Conservation (phyloP, 306 rosid species). For the Cucurbita ficifolia region DNA sequence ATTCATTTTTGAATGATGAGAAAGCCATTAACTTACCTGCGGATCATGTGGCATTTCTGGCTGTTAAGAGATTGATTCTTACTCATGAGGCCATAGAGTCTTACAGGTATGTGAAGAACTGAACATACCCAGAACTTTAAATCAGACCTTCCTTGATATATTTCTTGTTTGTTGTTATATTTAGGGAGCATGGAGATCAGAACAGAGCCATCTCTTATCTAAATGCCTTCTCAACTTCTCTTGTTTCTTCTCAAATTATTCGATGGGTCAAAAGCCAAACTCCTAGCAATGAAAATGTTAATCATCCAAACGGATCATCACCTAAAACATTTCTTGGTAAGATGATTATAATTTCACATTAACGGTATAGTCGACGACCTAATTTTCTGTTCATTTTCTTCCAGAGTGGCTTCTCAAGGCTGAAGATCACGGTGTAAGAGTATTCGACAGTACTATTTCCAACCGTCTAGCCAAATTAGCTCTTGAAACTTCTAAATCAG, state of each 20-base stretch:
- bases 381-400: slow-evolving; percentile 6
- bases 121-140: neutral
- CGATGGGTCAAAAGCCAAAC: slow-evolving; percentile 31
- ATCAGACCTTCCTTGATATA: neutral
- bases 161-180: slow-evolving; percentile 1
- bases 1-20: slow-evolving; percentile 36
- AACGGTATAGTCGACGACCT: neutral
- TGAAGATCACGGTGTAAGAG: slow-evolving; percentile 44
- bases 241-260: slow-evolving; percentile 30
- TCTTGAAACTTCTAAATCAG: slow-evolving; percentile 17
- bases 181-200: slow-evolving; percentile 57
- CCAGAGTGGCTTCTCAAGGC: slow-evolving; percentile 61
- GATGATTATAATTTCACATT: slow-evolving; percentile 13
- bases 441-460: slow-evolving; percentile 36
- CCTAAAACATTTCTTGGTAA: slow-evolving; percentile 46
- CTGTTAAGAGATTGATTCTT: slow-evolving; percentile 48
- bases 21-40: slow-evolving; percentile 13
- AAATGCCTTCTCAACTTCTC: slow-evolving; percentile 48
- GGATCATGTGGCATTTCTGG: slow-evolving; percentile 19
- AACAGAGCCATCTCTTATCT: slow-evolving; percentile 40
- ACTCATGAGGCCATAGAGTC: slow-evolving; percentile 42
- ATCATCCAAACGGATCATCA: slow-evolving; percentile 26
- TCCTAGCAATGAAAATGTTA: slow-evolving; percentile 25
- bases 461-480: slow-evolving; percentile 20
- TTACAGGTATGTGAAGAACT: slow-evolving; percentile 32